phyloP scores from a whole-genome alignment of 176 grass and related monocot genomes.

The Calamus simplicifolius region DNA sequence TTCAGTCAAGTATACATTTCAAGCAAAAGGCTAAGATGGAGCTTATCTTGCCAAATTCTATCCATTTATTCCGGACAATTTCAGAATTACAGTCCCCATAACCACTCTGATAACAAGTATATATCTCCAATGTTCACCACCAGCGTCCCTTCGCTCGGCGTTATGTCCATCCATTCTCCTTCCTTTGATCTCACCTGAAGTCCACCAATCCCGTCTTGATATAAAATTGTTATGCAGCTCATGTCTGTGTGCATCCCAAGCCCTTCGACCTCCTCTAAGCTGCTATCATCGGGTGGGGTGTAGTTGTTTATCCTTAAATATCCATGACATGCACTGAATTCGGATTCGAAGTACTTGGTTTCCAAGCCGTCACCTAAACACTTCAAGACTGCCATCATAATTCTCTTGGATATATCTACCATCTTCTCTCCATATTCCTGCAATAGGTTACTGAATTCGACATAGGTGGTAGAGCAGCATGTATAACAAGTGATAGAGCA shows the following conservation, averaged over 20 bases:
- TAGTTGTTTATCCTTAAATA: constrained; percentile 14
- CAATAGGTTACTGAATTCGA: neutral
- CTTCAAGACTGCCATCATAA: neutral
- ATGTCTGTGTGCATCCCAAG: constrained; percentile 10
- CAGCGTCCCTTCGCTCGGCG: neutral
- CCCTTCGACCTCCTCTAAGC: neutral
- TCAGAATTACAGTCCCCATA: too few species aligned
- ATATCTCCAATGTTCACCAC: constrained; percentile 4
- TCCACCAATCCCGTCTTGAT: constrained; percentile 5
- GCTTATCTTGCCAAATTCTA: too few species aligned
- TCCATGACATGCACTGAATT: constrained; percentile 1
- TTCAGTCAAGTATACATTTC: too few species aligned
- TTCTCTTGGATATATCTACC: constrained; percentile 1
- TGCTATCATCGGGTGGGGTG: neutral
- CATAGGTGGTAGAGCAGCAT: too few species aligned
- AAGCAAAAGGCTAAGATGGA: too few species aligned
- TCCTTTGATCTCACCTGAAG: constrained; percentile 2
- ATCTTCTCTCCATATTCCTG: neutral
- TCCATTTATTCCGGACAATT: too few species aligned
- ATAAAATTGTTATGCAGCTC: constrained; percentile 7
- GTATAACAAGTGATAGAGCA: too few species aligned
- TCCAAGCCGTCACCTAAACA: constrained; percentile 4
- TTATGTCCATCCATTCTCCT: constrained; percentile 2
- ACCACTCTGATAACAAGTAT: too few species aligned
- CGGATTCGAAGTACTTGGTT: constrained; percentile 1